A percentile compares a stretch with the other conserved stretches of the same genome.
Evolutionary conservation across 768 basidiomycete genomes (phyloP).

Genomic region (Xerocomellus dryophilus): DNA sequence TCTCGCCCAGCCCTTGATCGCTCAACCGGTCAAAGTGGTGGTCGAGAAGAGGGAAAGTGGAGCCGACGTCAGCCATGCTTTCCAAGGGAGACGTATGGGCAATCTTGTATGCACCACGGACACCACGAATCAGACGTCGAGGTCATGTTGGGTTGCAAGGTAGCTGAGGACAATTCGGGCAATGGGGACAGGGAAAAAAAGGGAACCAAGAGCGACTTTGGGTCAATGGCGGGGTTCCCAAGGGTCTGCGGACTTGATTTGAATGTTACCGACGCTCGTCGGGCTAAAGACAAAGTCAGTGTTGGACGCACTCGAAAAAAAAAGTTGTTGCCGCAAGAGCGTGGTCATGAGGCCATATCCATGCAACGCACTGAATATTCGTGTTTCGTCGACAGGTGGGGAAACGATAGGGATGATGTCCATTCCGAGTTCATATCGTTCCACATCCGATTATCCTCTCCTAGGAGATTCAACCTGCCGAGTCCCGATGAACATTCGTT

Average conservation of each 20-base stretch:
- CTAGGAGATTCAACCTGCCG: too few relatives aligned
- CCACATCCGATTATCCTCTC: too few relatives aligned
- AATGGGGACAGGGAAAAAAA: not conserved
- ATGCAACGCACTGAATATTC: not conserved
- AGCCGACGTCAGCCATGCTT: slow-evolving; percentile 33
- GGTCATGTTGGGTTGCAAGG: slow-evolving; percentile 40
- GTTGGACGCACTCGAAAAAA: not conserved
- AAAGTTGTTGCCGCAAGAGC: slow-evolving; percentile 22
- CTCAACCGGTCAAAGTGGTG: slow-evolving; percentile 34
- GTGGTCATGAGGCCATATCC: slow-evolving; percentile 18
- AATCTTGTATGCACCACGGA: slow-evolving; percentile 38
- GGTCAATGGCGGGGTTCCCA: slow-evolving; percentile 46
- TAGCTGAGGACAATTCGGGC: slow-evolving; percentile 33
- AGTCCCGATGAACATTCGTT: too few relatives aligned
- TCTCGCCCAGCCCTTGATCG: slow-evolving; percentile 36
- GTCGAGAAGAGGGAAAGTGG: slow-evolving; percentile 33
- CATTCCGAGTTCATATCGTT: too few relatives aligned
- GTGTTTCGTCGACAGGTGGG: not conserved
- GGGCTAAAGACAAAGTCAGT: slow-evolving; percentile 32
- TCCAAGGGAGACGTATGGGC: slow-evolving; percentile 39
- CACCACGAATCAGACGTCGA: slow-evolving; percentile 41
- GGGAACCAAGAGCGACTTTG: slow-evolving; percentile 31
- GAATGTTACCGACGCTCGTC: slow-evolving; percentile 40
- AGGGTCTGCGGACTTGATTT: slow-evolving; percentile 40
- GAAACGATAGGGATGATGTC: too few relatives aligned